phyloP scores from a whole-genome alignment of 805 yeast genomes.

The Candida germanica region DNA sequence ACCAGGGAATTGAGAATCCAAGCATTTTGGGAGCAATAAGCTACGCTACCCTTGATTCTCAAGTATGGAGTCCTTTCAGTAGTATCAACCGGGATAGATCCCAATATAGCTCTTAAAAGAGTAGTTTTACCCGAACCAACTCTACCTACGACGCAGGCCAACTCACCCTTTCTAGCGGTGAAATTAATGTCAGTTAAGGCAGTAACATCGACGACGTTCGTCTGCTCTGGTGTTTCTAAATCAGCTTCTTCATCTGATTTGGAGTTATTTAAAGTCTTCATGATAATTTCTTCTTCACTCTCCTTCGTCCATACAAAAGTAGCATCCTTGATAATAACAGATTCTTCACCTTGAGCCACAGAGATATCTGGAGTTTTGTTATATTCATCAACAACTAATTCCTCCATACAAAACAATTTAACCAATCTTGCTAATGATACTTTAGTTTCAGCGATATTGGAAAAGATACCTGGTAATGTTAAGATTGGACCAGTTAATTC shows the following conservation, averaged over 20 bases:
- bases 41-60: slow-evolving; percentile 30
- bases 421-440: slow-evolving; percentile 34
- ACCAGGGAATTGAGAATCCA: slow-evolving; percentile 42
- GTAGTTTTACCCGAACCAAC: slow-evolving; percentile 43
- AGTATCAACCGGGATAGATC: slow-evolving; percentile 21
- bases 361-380: slow-evolving; percentile 15
- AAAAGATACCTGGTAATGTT: slow-evolving; percentile 29
- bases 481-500: slow-evolving; percentile 34
- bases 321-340: slow-evolving; percentile 27
- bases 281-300: slow-evolving; percentile 6
- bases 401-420: slow-evolving; percentile 31
- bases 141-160: slow-evolving; percentile 41
- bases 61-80: slow-evolving; percentile 18
- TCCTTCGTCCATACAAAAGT: slow-evolving; percentile 28
- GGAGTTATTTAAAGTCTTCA: background rate
- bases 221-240: slow-evolving; percentile 11
- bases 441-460: slow-evolving; percentile 26
- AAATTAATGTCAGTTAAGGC: slow-evolving; percentile 33
- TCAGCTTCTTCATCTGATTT: slow-evolving; percentile 16
- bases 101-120: slow-evolving; percentile 31
- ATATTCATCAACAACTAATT: slow-evolving; percentile 24
- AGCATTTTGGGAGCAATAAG: slow-evolving; percentile 40
- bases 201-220: slow-evolving; percentile 15
- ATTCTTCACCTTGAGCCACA: slow-evolving; percentile 19
- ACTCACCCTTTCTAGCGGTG: slow-evolving; percentile 30